Evolutionary conservation across 2,329 filamentous ascomycete genomes (phyloP).

Genomic region (Fusarium veterinarium): DNA sequence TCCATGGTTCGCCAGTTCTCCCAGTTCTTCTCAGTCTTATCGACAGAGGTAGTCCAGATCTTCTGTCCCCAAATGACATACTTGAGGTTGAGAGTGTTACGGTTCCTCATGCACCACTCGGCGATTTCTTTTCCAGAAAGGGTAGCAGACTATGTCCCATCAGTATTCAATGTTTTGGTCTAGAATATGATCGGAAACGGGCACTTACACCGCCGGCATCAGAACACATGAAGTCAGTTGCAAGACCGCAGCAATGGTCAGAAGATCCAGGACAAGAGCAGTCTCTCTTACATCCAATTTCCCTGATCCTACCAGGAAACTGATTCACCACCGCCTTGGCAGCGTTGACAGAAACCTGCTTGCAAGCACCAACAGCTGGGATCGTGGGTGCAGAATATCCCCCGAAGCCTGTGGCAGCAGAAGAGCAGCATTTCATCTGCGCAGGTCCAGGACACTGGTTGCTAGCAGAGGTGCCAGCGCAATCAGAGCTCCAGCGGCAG

Average conservation of each 20-base stretch:
- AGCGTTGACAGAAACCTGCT: conserved; percentile 50
- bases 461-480: conserved; percentile 45
- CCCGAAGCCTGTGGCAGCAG: conserved; percentile 48
- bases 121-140: conserved; percentile 57
- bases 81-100: conserved; percentile 54
- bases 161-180: background rate
- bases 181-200: background rate
- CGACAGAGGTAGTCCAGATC: conserved; percentile 56
- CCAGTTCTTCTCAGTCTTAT: conserved; percentile 53
- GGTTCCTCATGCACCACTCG: conserved; percentile 62
- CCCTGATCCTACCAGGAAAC: conserved; percentile 51
- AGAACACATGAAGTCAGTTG: conserved; percentile 54
- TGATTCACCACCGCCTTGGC: conserved; percentile 51
- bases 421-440: conserved; percentile 55
- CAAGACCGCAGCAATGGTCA: conserved; percentile 54
- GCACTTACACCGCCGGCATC: conserved; percentile 53
- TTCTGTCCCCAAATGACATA: conserved; percentile 64
- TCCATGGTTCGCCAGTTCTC: conserved; percentile 57
- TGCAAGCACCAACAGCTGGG: conserved; percentile 51
- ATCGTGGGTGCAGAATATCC: conserved; percentile 50
- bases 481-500: conserved; percentile 55
- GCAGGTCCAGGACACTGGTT: conserved; percentile 54
- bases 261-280: conserved; percentile 49
- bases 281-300: conserved; percentile 50
- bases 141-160: conserved; percentile 46